Base-by-base conservation (phyloP, 768 basidiomycete genomes). In the Suillus cothurnatus region DNA sequence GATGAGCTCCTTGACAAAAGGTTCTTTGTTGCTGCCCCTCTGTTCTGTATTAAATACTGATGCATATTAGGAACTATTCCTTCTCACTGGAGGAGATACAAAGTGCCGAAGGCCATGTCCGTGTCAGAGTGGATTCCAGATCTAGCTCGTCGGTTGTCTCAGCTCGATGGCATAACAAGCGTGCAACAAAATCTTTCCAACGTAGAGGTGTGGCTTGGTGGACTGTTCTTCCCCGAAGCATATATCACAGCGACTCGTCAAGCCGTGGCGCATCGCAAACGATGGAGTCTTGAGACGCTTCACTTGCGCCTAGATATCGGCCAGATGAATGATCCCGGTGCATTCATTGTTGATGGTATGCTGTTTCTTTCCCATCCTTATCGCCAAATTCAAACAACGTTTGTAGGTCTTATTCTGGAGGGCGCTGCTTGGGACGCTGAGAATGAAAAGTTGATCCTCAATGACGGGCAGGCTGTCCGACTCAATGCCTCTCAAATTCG, bases 181-280 rank as follows among this genome's bases (percentile, higher is more conserved):
- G 74, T 78, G 77, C 74, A 78, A 17, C 88, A 90, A 67, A 88
- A 83, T 71, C 77, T 90, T 67, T 84, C 80, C 68, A 82, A 92
- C 69, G 80, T 92, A 56, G 88, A 93, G 76, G 92, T 97, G 53
- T 94, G 94, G 92, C 86, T 99, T 17, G 95, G 97, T 28, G 93
- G 94, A 0, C 77, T 99, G 64, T 98, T 99, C 85, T 95, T 93
- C 85, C 97, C 97, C 0, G 94, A 96, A 72, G 96, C 95, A 4
- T 99, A 95, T 74, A 85, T 99, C 71, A 98, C 97, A 1, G 97
- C 97, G 2, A 96, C 95, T 2, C 85, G 97, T 60, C 97, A 99
- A 77, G 88, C 93, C n/a, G 92, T 95, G 6, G 97, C 97, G 2
- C 96, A 98, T 74, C 84, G 89, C 63, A 94, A 91, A 79, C 88